phyloP scores from a whole-genome alignment of 2,329 filamentous ascomycete genomes.

The Plectosphaerella plurivora region DNA sequence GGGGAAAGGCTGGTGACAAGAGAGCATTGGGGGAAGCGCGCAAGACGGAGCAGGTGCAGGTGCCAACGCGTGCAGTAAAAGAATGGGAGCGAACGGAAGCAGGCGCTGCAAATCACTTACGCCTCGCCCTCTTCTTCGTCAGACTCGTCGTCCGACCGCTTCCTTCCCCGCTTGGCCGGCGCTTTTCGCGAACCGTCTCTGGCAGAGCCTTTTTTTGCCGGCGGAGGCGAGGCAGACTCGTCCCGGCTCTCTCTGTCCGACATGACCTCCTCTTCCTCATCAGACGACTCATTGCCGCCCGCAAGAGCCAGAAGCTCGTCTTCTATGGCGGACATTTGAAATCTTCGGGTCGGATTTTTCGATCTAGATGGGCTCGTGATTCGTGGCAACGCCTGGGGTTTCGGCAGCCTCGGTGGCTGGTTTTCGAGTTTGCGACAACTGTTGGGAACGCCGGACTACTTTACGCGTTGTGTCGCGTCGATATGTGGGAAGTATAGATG shows the following conservation, averaged over 20 bases:
- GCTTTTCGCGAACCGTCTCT: slow-evolving; percentile 20
- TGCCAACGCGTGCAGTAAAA: background rate
- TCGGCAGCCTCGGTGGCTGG: no score
- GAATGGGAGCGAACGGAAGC: slow-evolving; percentile 10
- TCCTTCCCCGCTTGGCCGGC: slow-evolving; percentile 40
- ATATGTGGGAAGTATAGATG: no score
- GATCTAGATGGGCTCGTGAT: no score
- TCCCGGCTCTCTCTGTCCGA: slow-evolving; percentile 50
- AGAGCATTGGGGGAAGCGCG: background rate
- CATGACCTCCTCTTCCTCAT: slow-evolving; percentile 49
- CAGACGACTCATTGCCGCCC: slow-evolving; percentile 65
- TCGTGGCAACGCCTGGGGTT: no score
- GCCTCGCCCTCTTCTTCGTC: slow-evolving; percentile 78
- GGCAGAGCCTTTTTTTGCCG: slow-evolving; percentile 26
- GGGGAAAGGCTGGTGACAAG: background rate
- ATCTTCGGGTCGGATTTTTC: background rate
- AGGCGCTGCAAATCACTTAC: slow-evolving; percentile 50
- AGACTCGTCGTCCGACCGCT: slow-evolving; percentile 54
- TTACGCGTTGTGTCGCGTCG: no score
- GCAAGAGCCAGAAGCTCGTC: slow-evolving; percentile 92
- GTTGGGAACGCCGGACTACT: no score
- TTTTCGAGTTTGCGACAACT: no score
- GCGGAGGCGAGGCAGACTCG: slow-evolving; percentile 48
- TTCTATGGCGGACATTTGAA: slow-evolving; percentile 78
- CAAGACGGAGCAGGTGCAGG: background rate